Conservation (phyloP, 2,329 filamentous ascomycete species). For the Ophiostoma himal-ulmi region DNA sequence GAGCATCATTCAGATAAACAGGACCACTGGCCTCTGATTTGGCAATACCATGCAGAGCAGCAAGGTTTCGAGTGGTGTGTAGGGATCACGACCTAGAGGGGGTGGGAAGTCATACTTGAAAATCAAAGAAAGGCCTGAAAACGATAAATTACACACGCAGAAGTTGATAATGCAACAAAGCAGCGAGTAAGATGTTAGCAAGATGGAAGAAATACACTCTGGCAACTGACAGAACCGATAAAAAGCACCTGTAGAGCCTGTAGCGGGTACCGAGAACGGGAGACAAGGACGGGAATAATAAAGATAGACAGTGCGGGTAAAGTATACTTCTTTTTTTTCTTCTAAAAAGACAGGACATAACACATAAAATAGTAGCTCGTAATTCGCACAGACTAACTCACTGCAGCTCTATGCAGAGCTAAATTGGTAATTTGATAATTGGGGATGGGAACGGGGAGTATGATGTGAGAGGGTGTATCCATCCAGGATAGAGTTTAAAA, state of each 20-base stretch:
- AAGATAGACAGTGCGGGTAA: not conserved
- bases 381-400: not conserved
- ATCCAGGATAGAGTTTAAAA: not conserved
- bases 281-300: slow-evolving; percentile 16
- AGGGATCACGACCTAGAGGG: not conserved
- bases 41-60: not conserved
- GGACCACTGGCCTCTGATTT: not conserved
- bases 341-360: too few relatives aligned
- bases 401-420: slow-evolving; percentile 17
- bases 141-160: not conserved
- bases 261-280: slow-evolving; percentile 24
- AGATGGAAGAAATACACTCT: not conserved
- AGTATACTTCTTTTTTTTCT: not conserved
- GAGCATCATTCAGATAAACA: not conserved
- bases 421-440: slow-evolving; percentile 4
- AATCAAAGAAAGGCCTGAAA: not conserved
- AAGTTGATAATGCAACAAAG: not conserved
- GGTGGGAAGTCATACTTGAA: not conserved
- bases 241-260: not conserved
- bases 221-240: not conserved
- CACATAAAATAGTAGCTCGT: not conserved
- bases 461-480: slow-evolving; percentile 14
- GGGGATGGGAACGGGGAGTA: slow-evolving; percentile 15
- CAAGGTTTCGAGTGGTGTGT: not conserved
- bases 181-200: not conserved